Conservation (phyloP, 257 asterid genomes). For the Lavandula angustifolia region DNA sequence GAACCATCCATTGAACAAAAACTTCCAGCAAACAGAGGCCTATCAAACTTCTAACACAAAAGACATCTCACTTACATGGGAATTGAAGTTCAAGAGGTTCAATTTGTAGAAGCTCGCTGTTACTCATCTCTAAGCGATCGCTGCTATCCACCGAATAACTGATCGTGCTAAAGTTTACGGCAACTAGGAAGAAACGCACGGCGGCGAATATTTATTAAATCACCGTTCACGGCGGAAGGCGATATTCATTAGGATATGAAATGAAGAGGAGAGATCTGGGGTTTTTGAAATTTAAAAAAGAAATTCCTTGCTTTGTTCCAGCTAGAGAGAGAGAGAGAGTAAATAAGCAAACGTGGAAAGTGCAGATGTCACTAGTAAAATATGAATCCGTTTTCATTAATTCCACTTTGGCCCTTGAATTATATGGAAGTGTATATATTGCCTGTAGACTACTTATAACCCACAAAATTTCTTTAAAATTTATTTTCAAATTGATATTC, state of each 20-base stretch:
- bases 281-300: slow-evolving; percentile 28
- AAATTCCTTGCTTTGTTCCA: slow-evolving; percentile 8
- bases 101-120: slow-evolving; percentile 65
- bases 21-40: slow-evolving; percentile 4
- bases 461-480: no score
- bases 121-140: slow-evolving; percentile 51
- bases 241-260: slow-evolving; percentile 22
- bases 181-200: slow-evolving; percentile 17
- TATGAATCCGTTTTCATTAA: slow-evolving; percentile 10
- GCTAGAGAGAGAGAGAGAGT: slow-evolving; percentile 9
- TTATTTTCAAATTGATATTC: background rate
- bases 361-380: slow-evolving; percentile 25
- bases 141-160: slow-evolving; percentile 34
- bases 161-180: slow-evolving; percentile 19
- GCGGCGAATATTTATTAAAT: slow-evolving; percentile 22
- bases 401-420: slow-evolving; percentile 6
- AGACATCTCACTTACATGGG: slow-evolving; percentile 44
- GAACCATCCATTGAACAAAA: slow-evolving; percentile 4
- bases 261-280: slow-evolving; percentile 41
- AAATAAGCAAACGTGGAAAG: slow-evolving; percentile 26
- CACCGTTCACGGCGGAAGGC: slow-evolving; percentile 27
- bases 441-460: background rate
- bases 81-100: slow-evolving; percentile 83
- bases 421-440: background rate
- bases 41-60: slow-evolving; percentile 10